Conservation (phyloP, 2,329 filamentous ascomycete species). For the Purpureocillium takamizusanense region DNA sequence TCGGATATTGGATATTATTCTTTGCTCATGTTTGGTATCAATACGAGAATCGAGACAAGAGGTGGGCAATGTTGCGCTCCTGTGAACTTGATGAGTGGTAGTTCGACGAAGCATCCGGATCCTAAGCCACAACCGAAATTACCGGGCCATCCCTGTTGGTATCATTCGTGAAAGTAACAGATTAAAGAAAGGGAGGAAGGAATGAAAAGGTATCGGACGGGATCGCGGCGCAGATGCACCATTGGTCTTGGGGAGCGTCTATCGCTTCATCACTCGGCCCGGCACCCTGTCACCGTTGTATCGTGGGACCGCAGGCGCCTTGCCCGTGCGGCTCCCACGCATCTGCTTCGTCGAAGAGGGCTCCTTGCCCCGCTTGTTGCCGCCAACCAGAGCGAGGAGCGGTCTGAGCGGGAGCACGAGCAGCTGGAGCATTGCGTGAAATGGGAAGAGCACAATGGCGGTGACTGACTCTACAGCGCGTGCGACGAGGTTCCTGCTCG, state of each 20-base stretch:
- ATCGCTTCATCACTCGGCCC: slow-evolving; percentile 7
- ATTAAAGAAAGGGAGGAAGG: not conserved
- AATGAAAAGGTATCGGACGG: not conserved
- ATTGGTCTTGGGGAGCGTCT: not conserved
- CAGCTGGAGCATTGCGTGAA: slow-evolving; percentile 28
- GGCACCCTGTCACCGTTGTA: slow-evolving; percentile 8
- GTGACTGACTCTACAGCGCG: slow-evolving; percentile 28
- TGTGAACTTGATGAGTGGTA: no score
- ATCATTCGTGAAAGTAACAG: no score
- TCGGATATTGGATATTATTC: no score
- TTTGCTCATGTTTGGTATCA: no score
- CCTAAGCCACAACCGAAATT: no score
- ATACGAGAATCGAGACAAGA: no score
- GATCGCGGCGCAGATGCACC: not conserved
- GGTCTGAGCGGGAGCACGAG: slow-evolving; percentile 34
- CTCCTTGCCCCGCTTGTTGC: slow-evolving; percentile 1
- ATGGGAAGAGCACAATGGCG: slow-evolving; percentile 28
- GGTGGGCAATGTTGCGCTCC: no score
- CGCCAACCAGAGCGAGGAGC: slow-evolving; percentile 10
- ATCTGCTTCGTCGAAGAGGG: not conserved
- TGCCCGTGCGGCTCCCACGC: slow-evolving; percentile 5
- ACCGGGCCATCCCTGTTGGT: no score
- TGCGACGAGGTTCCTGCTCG: slow-evolving; percentile 24
- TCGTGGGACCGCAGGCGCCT: slow-evolving; percentile 2
- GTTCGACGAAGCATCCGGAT: no score